A percentile compares a stretch with the other conserved stretches of the same genome.
Evolutionary conservation across 2,329 filamentous ascomycete genomes (phyloP).

Genomic region (Aureobasidium zeae): DNA sequence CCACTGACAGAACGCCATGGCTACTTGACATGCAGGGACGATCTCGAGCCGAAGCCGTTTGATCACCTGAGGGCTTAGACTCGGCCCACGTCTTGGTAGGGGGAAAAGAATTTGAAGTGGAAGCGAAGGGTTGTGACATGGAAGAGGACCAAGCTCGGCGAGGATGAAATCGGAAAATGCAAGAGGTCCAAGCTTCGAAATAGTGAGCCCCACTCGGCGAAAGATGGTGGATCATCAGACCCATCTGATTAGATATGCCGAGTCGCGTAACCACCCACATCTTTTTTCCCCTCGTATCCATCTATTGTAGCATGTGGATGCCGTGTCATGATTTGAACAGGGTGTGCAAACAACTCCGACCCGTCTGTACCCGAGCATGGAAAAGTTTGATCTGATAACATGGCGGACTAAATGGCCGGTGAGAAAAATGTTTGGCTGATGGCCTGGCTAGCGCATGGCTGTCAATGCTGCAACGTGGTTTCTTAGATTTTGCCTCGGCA

Average conservation of each 20-base stretch:
- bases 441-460: neutral
- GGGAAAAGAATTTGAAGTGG: neutral
- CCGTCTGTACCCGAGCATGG: neutral
- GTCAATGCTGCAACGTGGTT: neutral
- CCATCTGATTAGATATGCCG: conserved; percentile 13
- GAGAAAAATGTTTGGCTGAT: neutral
- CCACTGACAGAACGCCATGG: neutral
- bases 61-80: neutral
- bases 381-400: conserved; percentile 12
- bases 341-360: neutral
- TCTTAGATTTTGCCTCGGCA: neutral
- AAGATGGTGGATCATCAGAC: neutral
- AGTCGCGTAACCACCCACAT: neutral
- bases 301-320: too few relatives aligned
- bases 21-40: conserved; percentile 1
- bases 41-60: conserved; percentile 2
- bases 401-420: neutral
- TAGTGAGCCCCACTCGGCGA: too few relatives aligned
- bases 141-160: too few relatives aligned
- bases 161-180: too few relatives aligned
- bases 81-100: neutral
- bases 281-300: too few relatives aligned
- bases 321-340: too few relatives aligned
- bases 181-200: neutral
- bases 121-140: neutral